Percentiles rank a stretch among this genome's conserved stretches.
phyloP scores from a whole-genome alignment of 2,329 filamentous ascomycete genomes.

The Aspergillus pseudotamarii region DNA sequence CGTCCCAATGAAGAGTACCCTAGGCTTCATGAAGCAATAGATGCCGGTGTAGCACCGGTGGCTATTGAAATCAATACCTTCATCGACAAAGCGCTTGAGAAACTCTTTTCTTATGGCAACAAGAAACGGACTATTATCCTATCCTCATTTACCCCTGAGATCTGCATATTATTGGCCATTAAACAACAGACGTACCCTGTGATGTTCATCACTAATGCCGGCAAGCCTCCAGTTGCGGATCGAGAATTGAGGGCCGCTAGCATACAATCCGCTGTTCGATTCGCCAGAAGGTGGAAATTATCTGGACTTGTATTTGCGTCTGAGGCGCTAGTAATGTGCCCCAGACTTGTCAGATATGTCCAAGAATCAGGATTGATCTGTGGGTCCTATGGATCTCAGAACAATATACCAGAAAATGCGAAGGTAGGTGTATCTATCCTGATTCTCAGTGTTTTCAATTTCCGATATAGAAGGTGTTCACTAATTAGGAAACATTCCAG shows the following conservation, averaged over 20 bases:
- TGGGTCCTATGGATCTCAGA: constrained; percentile 40
- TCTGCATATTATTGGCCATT: constrained; percentile 28
- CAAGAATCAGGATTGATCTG: constrained; percentile 37
- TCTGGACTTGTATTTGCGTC: constrained; percentile 41
- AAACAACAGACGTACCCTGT: constrained; percentile 29
- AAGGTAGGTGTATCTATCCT: constrained; percentile 4
- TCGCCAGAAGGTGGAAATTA: constrained; percentile 43
- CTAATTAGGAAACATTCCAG: constrained; percentile 4
- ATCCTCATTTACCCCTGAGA: constrained; percentile 31
- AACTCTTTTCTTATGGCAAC: constrained; percentile 27
- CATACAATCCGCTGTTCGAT: constrained; percentile 41
- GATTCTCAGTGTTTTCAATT: neutral
- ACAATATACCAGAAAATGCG: constrained; percentile 23
- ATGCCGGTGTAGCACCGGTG: constrained; percentile 36
- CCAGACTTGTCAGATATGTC: constrained; percentile 38
- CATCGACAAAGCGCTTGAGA: constrained; percentile 40
- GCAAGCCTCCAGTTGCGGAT: constrained; percentile 29
- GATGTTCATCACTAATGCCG: constrained; percentile 33
- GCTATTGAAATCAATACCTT: constrained; percentile 45
- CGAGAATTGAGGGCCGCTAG: constrained; percentile 34
- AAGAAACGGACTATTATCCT: constrained; percentile 35
- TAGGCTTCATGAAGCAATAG: constrained; percentile 41
- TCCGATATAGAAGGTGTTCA: constrained; percentile 17
- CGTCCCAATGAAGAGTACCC: constrained; percentile 41
- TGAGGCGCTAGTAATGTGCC: constrained; percentile 41